Conservation (phyloP, 2,329 filamentous ascomycete species). For the Pseudogymnoascus sp. region DNA sequence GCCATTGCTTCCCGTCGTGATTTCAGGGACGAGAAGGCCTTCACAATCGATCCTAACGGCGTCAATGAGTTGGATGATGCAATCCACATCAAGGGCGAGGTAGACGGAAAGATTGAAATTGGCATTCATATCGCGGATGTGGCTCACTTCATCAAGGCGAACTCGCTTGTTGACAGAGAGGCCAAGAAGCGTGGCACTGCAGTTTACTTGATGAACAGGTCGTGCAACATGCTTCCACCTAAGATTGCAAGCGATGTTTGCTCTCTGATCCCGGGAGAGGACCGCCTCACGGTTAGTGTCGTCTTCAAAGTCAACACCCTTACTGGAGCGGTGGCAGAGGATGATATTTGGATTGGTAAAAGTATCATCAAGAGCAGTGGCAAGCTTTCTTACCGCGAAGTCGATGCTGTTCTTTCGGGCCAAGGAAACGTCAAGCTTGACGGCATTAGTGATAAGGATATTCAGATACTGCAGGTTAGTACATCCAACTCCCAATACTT, state of each 20-base stretch:
- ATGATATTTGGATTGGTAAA: conserved; percentile 90
- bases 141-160: conserved; percentile 92
- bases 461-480: conserved; percentile 68
- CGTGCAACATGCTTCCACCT: conserved; percentile 75
- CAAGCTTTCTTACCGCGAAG: conserved; percentile 75
- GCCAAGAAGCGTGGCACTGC: conserved; percentile 96
- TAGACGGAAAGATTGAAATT: conserved; percentile 82
- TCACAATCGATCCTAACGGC: conserved; percentile 87
- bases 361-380: conserved; percentile 85
- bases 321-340: conserved; percentile 70
- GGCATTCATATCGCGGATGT: conserved; percentile 94
- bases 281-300: conserved; percentile 83
- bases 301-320: conserved; percentile 83
- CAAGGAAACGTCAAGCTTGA: conserved; percentile 53
- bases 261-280: conserved; percentile 77
- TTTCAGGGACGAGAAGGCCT: conserved; percentile 78
- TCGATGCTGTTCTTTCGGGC: conserved; percentile 70
- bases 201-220: conserved; percentile 85
- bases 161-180: conserved; percentile 91
- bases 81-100: conserved; percentile 77
- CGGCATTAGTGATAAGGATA: conserved; percentile 61
- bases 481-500: background rate
- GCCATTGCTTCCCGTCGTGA: conserved; percentile 70
- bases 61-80: conserved; percentile 85
- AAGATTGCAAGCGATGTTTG: conserved; percentile 81